Base-by-base conservation (phyloP, 176 grass and related monocot species). In the bread wheat (Triticum aestivum) region DNA sequence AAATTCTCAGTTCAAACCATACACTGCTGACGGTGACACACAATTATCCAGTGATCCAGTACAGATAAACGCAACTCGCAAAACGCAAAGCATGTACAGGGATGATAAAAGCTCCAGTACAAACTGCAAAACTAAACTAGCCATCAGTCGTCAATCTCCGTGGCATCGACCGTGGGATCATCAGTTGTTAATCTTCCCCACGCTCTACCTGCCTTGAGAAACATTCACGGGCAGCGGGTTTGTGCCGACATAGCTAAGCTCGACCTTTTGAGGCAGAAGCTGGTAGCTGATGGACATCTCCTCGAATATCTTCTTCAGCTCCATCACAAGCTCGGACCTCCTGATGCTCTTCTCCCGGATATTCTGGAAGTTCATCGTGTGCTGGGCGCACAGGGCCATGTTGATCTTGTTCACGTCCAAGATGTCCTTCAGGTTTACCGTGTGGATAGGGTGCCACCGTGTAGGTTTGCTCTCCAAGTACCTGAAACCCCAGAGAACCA, bases 341-440 rank as follows among this genome's bases (percentile, higher is more conserved):
- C 97, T 92, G 42, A 69, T 82, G 79, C 79, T 87, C 85, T 94
- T 99, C 81, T 99, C 97, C 24, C 81, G 51, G 75, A 99, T 91
- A 38, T 99, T 96, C 69, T 99, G 97, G 56, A 93, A 97, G 89
- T 93, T 99, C 87, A 99, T 99, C 3, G 97, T 99, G 87, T 99
- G 97, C 61, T 84, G 89, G 8, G 94, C 90, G 83, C 33, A 45
- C 3, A 99, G 78, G 21, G 78, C 86, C 89, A 99, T 93, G 65
- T 94, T 97, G 85, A 99, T 92, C 87, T 95, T 99, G 87, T 99
- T 94, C 24, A 94, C 77, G 52, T 99, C 80, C 35, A 94, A 38
- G 32, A 99, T 99, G 41, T 94, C 89, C 90, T 99, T 91, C 34
- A 99, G 80, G 61, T 94, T 87, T 26, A 99, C 63, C 39, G 66